Conservation (phyloP, 2,329 filamentous ascomycete species). For the Claviceps lovelessii region DNA sequence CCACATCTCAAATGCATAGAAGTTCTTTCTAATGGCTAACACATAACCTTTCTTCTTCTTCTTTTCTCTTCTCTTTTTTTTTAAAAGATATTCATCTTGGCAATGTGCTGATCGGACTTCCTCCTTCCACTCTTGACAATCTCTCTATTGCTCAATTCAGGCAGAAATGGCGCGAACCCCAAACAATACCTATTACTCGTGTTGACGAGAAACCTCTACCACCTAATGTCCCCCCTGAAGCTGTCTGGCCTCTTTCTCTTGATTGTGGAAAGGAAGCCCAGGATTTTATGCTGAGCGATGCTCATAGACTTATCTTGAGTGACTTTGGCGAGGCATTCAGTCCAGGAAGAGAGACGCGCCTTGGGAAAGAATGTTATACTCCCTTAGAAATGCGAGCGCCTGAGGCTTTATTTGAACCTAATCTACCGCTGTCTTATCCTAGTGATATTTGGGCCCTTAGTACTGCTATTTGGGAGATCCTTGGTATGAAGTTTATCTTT, state of each 20-base stretch:
- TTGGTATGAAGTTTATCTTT: neutral
- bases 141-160: neutral
- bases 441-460: neutral
- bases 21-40: too few species aligned
- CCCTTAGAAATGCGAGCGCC: neutral
- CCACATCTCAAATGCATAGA: too few species aligned
- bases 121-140: neutral
- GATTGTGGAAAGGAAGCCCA: too few species aligned
- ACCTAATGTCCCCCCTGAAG: too few species aligned
- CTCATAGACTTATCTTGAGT: neutral
- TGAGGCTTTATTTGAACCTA: neutral
- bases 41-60: too few species aligned
- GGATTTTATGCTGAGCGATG: too few species aligned
- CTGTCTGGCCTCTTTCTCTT: too few species aligned
- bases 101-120: neutral
- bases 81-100: neutral
- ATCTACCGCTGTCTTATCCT: neutral
- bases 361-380: neutral
- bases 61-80: neutral
- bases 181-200: neutral
- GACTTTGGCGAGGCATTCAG: neutral
- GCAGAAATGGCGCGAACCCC: neutral
- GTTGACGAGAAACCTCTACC: too few species aligned
- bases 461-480: neutral
- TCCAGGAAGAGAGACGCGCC: neutral